Base-by-base conservation (phyloP, 2,329 filamentous ascomycete species). In the Cladophialophora bantiana region DNA sequence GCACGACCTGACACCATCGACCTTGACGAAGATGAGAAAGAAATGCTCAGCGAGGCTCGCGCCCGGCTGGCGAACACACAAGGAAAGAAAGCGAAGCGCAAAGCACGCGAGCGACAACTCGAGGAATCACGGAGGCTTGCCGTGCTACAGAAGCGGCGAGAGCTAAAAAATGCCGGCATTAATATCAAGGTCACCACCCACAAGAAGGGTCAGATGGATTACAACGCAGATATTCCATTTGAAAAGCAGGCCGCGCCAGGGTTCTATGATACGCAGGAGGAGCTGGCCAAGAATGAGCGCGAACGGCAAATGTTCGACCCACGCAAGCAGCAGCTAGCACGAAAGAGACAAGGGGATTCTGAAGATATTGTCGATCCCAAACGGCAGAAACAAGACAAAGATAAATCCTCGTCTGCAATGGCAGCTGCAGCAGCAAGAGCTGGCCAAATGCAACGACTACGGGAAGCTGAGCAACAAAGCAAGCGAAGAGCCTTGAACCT, bases 121-220 rank as follows among this genome's bases (percentile, higher is more conserved):
- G 95, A 99, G 77, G 94, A 98, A 81, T 97, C 94, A 13, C 88
- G 94, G 67, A 88, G 95, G 63, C 81, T 99, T 69, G 95, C 95
- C 1, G 88, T 94, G 42, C 82, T 99, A 69, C 95, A 98, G 82
- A 99, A 99, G 83, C 89, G 95, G 45, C 88, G 95, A 73, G 95
- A 99, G 81, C 87, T 99, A 71, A 99, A 99, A 82, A 96, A 94
- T 77, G 93, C 95, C 1, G 95, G 95, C 56, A 98, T 99, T 81
- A 99, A 99, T 78, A 93, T 98, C 82, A 99, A 98, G 80, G 89
- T 98, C 65, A 89, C 89, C 2, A 95, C 91, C 13, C 88, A 91
- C 68, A 98, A 98, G 83, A 89, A 93, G 83, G 95, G 95, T 0
- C 90, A 98, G 82, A 99, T 99, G 93, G 95, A 99, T 79, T 99